A percentile compares a stretch with the other conserved stretches of the same genome.
Evolutionary conservation across 306 rosid species (phyloP).

Genomic region (Amphicarpaea edgeworthii): DNA sequence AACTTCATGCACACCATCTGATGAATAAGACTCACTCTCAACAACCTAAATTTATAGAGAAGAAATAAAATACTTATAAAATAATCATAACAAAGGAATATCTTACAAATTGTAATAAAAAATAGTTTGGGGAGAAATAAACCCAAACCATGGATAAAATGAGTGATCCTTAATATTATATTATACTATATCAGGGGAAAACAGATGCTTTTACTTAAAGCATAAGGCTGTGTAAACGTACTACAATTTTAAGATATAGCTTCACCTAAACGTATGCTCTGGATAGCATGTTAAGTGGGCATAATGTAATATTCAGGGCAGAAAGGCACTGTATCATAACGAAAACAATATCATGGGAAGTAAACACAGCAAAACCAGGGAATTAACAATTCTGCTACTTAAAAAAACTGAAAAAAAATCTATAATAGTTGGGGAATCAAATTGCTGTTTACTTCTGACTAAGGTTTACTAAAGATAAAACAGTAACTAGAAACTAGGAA

Average conservation of each 20-base stretch:
- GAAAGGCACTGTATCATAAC: conserved; percentile 9
- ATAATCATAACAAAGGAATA: conserved; percentile 30
- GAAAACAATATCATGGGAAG: not conserved
- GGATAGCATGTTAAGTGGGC: not conserved
- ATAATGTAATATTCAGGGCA: conserved; percentile 11
- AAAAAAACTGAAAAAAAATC: not conserved
- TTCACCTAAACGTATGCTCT: not conserved
- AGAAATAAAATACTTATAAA: conserved; percentile 32
- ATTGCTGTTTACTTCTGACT: conserved; percentile 27
- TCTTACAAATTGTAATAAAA: conserved; percentile 22
- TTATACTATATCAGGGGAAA: not conserved
- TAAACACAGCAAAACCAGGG: conserved; percentile 15
- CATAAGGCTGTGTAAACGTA: not conserved
- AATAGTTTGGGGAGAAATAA: not conserved
- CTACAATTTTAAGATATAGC: not conserved
- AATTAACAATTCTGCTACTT: not conserved
- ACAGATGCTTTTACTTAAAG: not conserved
- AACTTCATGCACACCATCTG: conserved; percentile 72
- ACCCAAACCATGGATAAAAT: conserved; percentile 12
- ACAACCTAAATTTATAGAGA: conserved; percentile 59
- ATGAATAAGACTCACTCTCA: conserved; percentile 60
- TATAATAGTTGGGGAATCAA: not conserved
- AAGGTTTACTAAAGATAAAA: not conserved
- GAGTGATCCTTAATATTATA: not conserved
- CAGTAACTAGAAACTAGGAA: not conserved